Percentiles rank a stretch among this genome's conserved stretches.
Evolutionary conservation across 768 basidiomycete species (phyloP).

Genomic region (Clitopilus passeckerianus): DNA sequence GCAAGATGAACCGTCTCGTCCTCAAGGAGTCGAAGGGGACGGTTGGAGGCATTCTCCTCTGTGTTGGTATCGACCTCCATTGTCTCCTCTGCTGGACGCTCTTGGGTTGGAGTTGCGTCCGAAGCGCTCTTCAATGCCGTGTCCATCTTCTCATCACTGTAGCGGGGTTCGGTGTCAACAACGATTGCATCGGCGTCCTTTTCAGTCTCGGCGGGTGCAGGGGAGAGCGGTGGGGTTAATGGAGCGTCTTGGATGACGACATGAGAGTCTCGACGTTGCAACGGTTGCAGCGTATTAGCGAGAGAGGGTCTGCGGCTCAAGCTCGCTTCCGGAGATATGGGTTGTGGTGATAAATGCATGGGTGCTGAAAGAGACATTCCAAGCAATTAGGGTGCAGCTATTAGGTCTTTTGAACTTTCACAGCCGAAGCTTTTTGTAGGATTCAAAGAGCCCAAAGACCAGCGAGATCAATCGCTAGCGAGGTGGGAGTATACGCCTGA

Average conservation of each 20-base stretch:
- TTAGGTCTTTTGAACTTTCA: neutral
- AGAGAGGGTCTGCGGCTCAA: slow-evolving; percentile 16
- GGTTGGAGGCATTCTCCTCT: slow-evolving; percentile 17
- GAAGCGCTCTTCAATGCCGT: slow-evolving; percentile 1
- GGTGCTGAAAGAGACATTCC: slow-evolving; percentile 19
- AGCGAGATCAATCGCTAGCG: neutral
- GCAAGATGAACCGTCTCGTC: slow-evolving; percentile 66
- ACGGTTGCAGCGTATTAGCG: slow-evolving; percentile 14
- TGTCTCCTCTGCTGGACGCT: slow-evolving; percentile 7
- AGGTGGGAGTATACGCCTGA: neutral
- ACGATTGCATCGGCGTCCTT: slow-evolving; percentile 27
- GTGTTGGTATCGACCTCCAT: slow-evolving; percentile 21
- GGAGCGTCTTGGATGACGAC: slow-evolving; percentile 51
- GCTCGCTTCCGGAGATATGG: slow-evolving; percentile 18
- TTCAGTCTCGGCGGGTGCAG: slow-evolving; percentile 36
- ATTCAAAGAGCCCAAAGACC: neutral
- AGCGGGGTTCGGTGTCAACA: slow-evolving; percentile 32
- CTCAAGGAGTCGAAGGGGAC: slow-evolving; percentile 59
- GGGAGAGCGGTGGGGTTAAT: slow-evolving; percentile 69
- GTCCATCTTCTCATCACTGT: slow-evolving; percentile 21
- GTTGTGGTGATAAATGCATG: slow-evolving; percentile 26
- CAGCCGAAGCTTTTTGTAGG: neutral
- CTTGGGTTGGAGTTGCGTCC: slow-evolving; percentile 9
- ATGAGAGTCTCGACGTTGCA: slow-evolving; percentile 25
- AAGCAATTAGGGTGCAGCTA: neutral